Evolutionary conservation across 331 rosid species (phyloP).

Genomic region (Stylosanthes scabra): DNA sequence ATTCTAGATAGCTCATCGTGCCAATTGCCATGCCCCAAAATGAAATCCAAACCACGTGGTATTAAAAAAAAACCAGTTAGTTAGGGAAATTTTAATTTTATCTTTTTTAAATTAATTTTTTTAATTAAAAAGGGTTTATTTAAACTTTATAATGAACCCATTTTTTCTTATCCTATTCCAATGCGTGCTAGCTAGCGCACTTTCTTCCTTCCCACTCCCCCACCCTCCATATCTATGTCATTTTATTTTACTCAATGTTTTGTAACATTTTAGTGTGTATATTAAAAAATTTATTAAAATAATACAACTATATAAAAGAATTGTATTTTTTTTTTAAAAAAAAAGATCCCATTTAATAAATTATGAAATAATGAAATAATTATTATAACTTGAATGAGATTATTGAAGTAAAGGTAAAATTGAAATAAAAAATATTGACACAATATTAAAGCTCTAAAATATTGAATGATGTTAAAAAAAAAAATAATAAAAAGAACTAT

Average conservation of each 20-base stretch:
- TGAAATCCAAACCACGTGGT: constrained; percentile 22
- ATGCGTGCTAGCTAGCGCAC: constrained; percentile 52
- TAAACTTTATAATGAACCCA: constrained; percentile 27
- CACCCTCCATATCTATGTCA: not conserved
- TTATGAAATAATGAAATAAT: too few species aligned
- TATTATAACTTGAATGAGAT: too few species aligned
- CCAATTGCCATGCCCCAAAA: constrained; percentile 8
- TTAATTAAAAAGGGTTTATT: not conserved
- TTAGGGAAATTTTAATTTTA: constrained; percentile 31
- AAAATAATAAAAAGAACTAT: too few species aligned
- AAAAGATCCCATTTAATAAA: too few species aligned
- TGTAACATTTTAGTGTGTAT: too few species aligned
- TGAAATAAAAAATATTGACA: too few species aligned
- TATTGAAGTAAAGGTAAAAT: too few species aligned
- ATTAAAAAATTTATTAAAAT: too few species aligned
- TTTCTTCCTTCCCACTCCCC: constrained; percentile 14
- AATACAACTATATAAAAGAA: too few species aligned
- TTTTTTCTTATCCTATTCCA: constrained; percentile 30
- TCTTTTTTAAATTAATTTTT: not conserved
- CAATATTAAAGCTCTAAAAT: too few species aligned
- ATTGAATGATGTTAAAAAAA: too few species aligned
- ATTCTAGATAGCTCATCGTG: not conserved
- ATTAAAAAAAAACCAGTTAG: not conserved
- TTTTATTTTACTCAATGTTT: not conserved
- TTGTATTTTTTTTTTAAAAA: too few species aligned